Percentiles rank a stretch among this genome's conserved stretches.
Conservation (phyloP, 2,329 filamentous ascomycete species). For the Pseudonectria foliicola region DNA sequence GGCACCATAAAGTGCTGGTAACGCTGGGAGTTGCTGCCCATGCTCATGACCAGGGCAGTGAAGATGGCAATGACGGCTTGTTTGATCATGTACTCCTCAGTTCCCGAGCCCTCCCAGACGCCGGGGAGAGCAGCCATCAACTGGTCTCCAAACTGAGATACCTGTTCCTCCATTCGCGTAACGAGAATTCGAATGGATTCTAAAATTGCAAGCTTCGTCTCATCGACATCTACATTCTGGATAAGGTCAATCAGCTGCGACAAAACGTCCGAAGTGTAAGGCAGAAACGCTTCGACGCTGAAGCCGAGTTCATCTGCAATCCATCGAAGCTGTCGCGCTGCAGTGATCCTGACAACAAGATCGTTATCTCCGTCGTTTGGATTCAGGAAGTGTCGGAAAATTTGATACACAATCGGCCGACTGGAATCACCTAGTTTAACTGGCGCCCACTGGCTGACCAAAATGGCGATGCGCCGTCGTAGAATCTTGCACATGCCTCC, state of each 20-base stretch:
- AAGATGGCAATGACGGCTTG: constrained; percentile 86
- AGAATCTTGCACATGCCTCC: constrained; percentile 67
- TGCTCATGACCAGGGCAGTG: constrained; percentile 74
- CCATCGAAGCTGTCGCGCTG: constrained; percentile 73
- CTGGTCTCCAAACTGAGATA: constrained; percentile 62
- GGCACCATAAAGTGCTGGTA: constrained; percentile 79
- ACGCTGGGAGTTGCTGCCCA: constrained; percentile 68
- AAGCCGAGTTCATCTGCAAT: constrained; percentile 85
- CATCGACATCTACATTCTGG: constrained; percentile 69
- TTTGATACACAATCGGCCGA: constrained; percentile 71
- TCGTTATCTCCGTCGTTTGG: constrained; percentile 75
- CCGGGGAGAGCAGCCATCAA: constrained; percentile 74
- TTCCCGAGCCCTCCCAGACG: constrained; percentile 76
- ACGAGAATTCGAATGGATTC: constrained; percentile 80
- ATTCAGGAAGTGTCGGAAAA: constrained; percentile 81
- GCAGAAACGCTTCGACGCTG: constrained; percentile 62
- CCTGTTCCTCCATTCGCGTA: constrained; percentile 69
- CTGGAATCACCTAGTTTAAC: constrained; percentile 65
- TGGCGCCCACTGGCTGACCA: constrained; percentile 84
- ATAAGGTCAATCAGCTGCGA: constrained; percentile 70
- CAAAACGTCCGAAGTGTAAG: constrained; percentile 69
- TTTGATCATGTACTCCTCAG: constrained; percentile 85
- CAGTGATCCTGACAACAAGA: constrained; percentile 83
- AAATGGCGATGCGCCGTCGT: constrained; percentile 77
- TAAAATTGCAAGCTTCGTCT: constrained; percentile 84